Conservation (phyloP, 1,139 yeast genomes). For the Taiozyma onychis region DNA sequence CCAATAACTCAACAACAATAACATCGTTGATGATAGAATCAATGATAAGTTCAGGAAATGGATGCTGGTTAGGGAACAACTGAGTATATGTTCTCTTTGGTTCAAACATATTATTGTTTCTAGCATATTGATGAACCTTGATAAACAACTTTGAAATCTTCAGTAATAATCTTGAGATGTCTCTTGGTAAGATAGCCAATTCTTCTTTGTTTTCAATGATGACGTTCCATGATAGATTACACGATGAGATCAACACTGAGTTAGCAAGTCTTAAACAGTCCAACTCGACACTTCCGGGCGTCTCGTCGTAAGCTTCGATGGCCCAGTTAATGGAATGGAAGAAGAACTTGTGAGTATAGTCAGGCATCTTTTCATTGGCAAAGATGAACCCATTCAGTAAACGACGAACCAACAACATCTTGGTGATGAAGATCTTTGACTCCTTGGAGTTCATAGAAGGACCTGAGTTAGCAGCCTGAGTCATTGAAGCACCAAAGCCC, state of each 20-base stretch:
- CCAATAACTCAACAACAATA: slow-evolving; percentile 62
- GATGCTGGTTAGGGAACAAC: slow-evolving; percentile 64
- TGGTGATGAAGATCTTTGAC: slow-evolving; percentile 49
- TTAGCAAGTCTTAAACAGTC: slow-evolving; percentile 61
- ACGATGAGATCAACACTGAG: slow-evolving; percentile 47
- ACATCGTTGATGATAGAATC: slow-evolving; percentile 75
- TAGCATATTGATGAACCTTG: slow-evolving; percentile 48
- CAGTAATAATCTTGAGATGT: slow-evolving; percentile 47
- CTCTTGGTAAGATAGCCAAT: slow-evolving; percentile 36
- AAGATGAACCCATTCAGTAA: slow-evolving; percentile 46
- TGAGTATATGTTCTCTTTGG: slow-evolving; percentile 59
- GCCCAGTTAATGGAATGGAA: slow-evolving; percentile 57
- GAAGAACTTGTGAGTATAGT: slow-evolving; percentile 40
- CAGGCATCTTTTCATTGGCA: slow-evolving; percentile 25
- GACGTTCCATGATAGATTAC: slow-evolving; percentile 36
- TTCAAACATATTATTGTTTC: slow-evolving; percentile 45
- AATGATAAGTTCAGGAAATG: slow-evolving; percentile 59
- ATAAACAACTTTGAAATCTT: slow-evolving; percentile 46
- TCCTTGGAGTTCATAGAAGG: slow-evolving; percentile 35
- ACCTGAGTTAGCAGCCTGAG: slow-evolving; percentile 8
- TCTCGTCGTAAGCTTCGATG: slow-evolving; percentile 45
- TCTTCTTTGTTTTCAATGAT: slow-evolving; percentile 25
- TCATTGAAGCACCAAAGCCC: neutral
- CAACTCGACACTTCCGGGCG: slow-evolving; percentile 39
- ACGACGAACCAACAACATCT: slow-evolving; percentile 54